A percentile compares a stretch with the other conserved stretches of the same genome.
Evolutionary conservation across 2,329 filamentous ascomycete species (phyloP).

Genomic region (Anisogramma anomala): DNA sequence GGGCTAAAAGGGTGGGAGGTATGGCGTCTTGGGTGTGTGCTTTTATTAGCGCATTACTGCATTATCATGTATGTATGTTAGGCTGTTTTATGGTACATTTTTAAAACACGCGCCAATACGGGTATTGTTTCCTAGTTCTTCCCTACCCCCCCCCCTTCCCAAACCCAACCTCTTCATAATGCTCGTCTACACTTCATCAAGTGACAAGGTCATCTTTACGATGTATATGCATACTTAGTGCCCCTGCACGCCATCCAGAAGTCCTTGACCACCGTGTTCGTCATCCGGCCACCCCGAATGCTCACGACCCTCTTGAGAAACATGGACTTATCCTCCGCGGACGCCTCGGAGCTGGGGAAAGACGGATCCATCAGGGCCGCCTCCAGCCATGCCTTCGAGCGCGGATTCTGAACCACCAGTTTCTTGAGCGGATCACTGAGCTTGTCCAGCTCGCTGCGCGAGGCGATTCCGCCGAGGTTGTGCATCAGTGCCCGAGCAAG

Average conservation of each 20-base stretch:
- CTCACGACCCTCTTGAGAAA: slow-evolving; percentile 59
- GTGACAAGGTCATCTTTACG: slow-evolving; percentile 25
- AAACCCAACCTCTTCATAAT: background rate
- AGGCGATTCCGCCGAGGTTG: slow-evolving; percentile 57
- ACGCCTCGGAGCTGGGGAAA: slow-evolving; percentile 50
- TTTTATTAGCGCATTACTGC: too few species aligned
- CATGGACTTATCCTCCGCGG: slow-evolving; percentile 44
- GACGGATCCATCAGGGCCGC: slow-evolving; percentile 41
- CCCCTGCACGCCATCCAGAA: slow-evolving; percentile 62
- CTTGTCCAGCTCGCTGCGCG: slow-evolving; percentile 61
- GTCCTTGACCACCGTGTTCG: slow-evolving; percentile 56
- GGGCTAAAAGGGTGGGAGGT: too few species aligned
- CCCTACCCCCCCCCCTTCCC: background rate
- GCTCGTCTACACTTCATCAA: background rate
- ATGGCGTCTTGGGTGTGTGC: too few species aligned
- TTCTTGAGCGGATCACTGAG: slow-evolving; percentile 61
- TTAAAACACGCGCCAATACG: too few species aligned
- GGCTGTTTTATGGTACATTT: too few species aligned
- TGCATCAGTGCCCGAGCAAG: slow-evolving; percentile 48
- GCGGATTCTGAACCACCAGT: slow-evolving; percentile 44
- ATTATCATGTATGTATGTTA: too few species aligned
- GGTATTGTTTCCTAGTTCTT: too few species aligned
- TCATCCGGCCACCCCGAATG: slow-evolving; percentile 50
- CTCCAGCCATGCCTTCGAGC: slow-evolving; percentile 52
- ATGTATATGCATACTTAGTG: slow-evolving; percentile 49